Evolutionary conservation across 2,329 filamentous ascomycete genomes (phyloP), one percentile per base, ranked within the genome.

Genomic region (Neurospora sp.): DNA sequence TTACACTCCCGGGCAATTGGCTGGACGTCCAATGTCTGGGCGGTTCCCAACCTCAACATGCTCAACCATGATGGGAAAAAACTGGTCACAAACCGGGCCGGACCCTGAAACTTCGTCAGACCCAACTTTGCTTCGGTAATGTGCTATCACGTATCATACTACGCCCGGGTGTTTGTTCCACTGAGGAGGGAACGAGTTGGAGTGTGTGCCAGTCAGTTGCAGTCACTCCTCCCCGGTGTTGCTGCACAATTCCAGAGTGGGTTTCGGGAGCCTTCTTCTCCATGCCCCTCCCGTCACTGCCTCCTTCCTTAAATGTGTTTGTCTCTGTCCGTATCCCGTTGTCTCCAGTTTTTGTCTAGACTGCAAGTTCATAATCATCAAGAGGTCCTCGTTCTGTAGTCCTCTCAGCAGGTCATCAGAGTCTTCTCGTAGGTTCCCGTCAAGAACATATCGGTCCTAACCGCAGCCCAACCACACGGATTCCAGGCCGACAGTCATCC

Each of bases 1-100:
- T 71, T 70, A 73, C 68, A 70, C 68, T 70, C 68, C 69, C 70
- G 69, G 71, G 69, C 74, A 72, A 75, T 74, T 76, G 73, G 74
- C 73, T 62, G 52, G 52, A 36, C 23, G 52, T 62, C 52, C 52
- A 62, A 62, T 57, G 46, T 28, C 19, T 62, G 52, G 52, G 52
- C 52, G 28, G 52, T 62, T 62, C 23, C 52, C 52, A 33, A 62
- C 52, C 23, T 62, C 52, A 62, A 62, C 52, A 62, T 17, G 52
- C 52, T 62, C 52, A 62, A 62, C 8, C 52, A 33, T 6, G 12
- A 33, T 33, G 52, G 28, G 52, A 36, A 62, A 62, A 17, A 33
- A 62, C 52, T 36, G 52, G 52, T 36, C 52, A 36, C 28, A 36
- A 72, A 70, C 69, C 67, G 69, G 70, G 62, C 69, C 73, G 65